Base-by-base conservation (phyloP, 2,329 filamentous ascomycete species). In the Scopulariopsis brevicaulis region DNA sequence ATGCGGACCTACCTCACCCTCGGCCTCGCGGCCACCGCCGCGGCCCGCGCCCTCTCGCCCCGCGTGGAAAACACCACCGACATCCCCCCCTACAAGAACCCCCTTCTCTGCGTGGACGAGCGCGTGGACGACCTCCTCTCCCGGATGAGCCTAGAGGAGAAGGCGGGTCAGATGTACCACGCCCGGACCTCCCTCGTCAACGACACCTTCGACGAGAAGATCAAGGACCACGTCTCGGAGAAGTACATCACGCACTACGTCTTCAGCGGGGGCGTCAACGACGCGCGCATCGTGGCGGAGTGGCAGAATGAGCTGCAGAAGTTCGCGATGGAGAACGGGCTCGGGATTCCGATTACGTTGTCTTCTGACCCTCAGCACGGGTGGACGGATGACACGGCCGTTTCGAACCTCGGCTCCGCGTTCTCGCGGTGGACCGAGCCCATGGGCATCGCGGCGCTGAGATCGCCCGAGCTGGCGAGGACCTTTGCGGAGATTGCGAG, bases 341-440 rank as follows among this genome's bases (percentile, higher is more conserved):
- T 79, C 2, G 76, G 77, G 0, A 79, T 79, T 32, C 77, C 76
- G 0, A 66, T 78, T 25, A 77, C 76, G 0, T 63, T 79, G 2
- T 77, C 76, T 1, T 71, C 75, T 0, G 77, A 79, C 37, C 77
- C 77, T 0, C 71, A 74, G 1, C 74, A 78, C 59, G 66, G 70
- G 3, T 77, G 75, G 63, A 72, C 71, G 1, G 69, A 74, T 32
- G 73, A 74, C 37, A 60, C 73, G 1, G 76, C 72, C 2, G 76
- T 72, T 3, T 73, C 71, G 0, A 74, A 75, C 60, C 64, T 65
- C 0, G 74, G 76, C 0, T 74, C 71, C 0, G 67, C 65, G 0
- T 74, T 81, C 60, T 77, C 74, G 0, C 72, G 77, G 57, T 81
- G 78, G 77, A 78, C 78, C 0, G 76, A 79, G 59, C 73, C 72